Percentiles rank a stretch among this genome's conserved stretches.
Conservation (phyloP, 768 basidiomycete genomes). For the Psilocybe cyanescens region DNA sequence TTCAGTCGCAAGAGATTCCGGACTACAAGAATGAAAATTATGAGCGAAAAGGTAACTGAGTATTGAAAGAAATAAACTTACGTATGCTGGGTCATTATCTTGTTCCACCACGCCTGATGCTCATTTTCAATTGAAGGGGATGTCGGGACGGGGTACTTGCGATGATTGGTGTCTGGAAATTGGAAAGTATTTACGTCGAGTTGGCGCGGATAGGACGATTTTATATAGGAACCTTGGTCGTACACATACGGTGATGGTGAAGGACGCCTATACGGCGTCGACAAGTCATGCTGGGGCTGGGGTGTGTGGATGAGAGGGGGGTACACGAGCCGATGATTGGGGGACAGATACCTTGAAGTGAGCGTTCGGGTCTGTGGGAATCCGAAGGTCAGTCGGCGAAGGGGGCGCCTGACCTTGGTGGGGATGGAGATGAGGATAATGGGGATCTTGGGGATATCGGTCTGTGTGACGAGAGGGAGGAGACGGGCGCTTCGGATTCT, state of each 20-base stretch:
- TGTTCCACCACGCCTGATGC: conserved; percentile 48
- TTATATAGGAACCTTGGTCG: conserved; percentile 38
- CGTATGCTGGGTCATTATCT: conserved; percentile 41
- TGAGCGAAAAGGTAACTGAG: not conserved
- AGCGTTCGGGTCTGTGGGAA: conserved; percentile 27
- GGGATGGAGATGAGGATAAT: conserved; percentile 17
- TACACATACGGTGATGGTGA: conserved; percentile 32
- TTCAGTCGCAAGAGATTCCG: conserved; percentile 26
- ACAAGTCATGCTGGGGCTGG: conserved; percentile 33
- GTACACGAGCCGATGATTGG: conserved; percentile 3
- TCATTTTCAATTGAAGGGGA: conserved; percentile 36
- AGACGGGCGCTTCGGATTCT: conserved; percentile 15
- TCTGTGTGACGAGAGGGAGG: conserved; percentile 16
- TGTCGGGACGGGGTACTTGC: conserved; percentile 37
- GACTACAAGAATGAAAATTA: conserved; percentile 4
- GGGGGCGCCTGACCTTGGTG: conserved; percentile 18
- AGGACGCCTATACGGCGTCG: conserved; percentile 33
- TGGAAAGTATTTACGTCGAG: conserved; percentile 40
- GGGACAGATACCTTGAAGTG: conserved; percentile 30
- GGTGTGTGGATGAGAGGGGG: conserved; percentile 1
- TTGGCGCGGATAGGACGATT: conserved; percentile 41
- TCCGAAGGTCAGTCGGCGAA: conserved; percentile 33
- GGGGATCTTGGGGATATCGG: conserved; percentile 21
- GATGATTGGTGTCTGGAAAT: conserved; percentile 31
- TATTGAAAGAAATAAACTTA: conserved; percentile 23